Conservation (phyloP, 148 eudicot species). For the Rhododendron ferrugineum region DNA sequence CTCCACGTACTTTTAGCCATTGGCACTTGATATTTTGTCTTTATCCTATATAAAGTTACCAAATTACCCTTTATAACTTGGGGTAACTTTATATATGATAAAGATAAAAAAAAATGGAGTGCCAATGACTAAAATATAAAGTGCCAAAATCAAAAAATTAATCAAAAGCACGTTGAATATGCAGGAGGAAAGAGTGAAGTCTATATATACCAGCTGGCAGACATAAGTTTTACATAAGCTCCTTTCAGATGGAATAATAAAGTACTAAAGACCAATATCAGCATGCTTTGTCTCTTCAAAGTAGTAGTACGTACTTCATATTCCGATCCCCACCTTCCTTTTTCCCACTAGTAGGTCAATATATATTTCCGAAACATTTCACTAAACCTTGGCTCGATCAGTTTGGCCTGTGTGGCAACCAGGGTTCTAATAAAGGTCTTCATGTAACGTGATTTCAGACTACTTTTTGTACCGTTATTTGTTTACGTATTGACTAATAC, state of each 20-base stretch:
- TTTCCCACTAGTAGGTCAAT: background rate
- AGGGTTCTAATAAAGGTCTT: background rate
- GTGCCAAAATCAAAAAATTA: background rate
- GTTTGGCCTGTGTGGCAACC: background rate
- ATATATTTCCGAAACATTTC: background rate
- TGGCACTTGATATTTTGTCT: no score
- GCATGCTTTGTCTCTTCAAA: conserved; percentile 14
- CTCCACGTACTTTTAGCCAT: no score
- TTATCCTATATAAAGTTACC: no score
- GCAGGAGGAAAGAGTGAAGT: background rate
- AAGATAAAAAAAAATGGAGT: no score
- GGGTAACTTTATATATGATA: no score
- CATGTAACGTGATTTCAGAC: no score
- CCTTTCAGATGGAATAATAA: background rate
- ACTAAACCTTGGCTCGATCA: background rate
- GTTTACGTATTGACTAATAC: background rate
- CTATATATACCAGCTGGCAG: background rate
- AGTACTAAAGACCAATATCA: background rate
- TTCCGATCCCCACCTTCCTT: background rate
- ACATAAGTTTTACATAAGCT: background rate
- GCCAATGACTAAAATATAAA: no score
- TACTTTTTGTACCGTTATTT: no score
- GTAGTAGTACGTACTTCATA: background rate
- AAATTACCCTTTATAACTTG: no score
- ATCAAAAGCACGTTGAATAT: background rate